Percentiles rank a stretch among this genome's conserved stretches.
phyloP scores from a whole-genome alignment of 106 monocot species.

The Acanthochlamys bracteata region DNA sequence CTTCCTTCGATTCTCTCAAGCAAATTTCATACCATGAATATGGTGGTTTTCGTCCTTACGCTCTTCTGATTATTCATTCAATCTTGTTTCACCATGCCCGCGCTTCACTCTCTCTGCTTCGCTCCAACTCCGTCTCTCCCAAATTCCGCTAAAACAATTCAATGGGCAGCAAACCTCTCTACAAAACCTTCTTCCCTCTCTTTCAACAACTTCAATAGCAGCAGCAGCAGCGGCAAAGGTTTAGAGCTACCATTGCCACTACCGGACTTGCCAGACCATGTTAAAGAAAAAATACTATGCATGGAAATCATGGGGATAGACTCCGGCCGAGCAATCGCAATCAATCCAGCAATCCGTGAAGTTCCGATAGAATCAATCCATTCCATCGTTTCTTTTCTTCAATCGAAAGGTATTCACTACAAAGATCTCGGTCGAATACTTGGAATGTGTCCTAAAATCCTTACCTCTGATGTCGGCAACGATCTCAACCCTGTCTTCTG shows the following conservation, averaged over 20 bases:
- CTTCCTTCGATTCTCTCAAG: too few relatives aligned
- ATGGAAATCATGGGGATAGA: constrained; percentile 85
- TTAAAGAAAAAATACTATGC: constrained; percentile 73
- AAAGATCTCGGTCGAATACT: constrained; percentile 59
- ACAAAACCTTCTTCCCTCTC: constrained; percentile 10
- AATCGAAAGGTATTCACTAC: constrained; percentile 58
- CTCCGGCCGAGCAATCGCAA: constrained; percentile 37
- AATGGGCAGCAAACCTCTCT: constrained; percentile 5
- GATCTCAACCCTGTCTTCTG: constrained; percentile 62
- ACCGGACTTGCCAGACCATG: constrained; percentile 38
- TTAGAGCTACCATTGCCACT: constrained; percentile 16
- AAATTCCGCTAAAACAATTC: neutral
- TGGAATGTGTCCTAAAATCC: constrained; percentile 60
- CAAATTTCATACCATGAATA: neutral
- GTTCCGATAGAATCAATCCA: constrained; percentile 59
- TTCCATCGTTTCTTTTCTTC: constrained; percentile 57
- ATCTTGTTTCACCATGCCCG: constrained; percentile 17
- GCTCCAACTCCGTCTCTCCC: constrained; percentile 3
- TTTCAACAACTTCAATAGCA: neutral
- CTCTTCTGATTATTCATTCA: neutral
- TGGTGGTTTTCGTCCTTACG: neutral
- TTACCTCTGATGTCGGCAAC: constrained; percentile 39
- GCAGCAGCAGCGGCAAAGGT: neutral
- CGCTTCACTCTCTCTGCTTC: constrained; percentile 17
- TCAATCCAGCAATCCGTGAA: constrained; percentile 49